These are phyloP conservation scores for Lasiosphaeria hispida DNA, from an alignment of 495 filamentous ascomycete species.

Conservation along the genomic window DNA sequence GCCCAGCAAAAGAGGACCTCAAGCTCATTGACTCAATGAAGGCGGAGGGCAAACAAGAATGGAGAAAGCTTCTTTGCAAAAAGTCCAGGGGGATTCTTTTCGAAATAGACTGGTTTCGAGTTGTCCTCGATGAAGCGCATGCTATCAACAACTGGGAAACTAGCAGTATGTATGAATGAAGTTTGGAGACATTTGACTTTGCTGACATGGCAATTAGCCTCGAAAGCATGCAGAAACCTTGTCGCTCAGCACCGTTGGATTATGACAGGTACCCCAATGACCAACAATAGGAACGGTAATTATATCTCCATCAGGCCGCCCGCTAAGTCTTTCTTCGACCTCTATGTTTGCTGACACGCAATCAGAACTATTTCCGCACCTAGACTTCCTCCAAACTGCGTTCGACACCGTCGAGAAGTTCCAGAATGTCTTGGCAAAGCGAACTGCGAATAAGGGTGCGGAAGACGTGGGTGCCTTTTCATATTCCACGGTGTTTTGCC, in stretches of 20 bases:
- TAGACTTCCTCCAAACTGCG: too few relatives aligned
- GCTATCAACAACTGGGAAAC: conserved; percentile 57
- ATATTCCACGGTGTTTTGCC: too few relatives aligned
- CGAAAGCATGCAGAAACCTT: conserved; percentile 53
- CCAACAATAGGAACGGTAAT: too few relatives aligned
- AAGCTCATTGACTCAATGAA: conserved; percentile 38
- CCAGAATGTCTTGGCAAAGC: too few relatives aligned
- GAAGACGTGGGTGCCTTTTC: too few relatives aligned
- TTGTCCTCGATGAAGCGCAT: conserved; percentile 63
- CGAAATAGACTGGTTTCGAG: conserved; percentile 47
- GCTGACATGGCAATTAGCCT: conserved; percentile 33
- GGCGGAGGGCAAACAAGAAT: conserved; percentile 28
- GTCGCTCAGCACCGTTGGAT: conserved; percentile 57
- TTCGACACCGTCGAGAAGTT: too few relatives aligned
- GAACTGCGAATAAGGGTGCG: too few relatives aligned
- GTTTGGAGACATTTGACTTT: background rate
- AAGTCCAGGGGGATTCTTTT: conserved; percentile 38
- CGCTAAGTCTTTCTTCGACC: too few relatives aligned
- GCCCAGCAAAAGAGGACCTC: conserved; percentile 11
- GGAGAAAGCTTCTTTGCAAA: background rate
- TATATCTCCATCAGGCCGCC: too few relatives aligned
- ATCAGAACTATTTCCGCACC: too few relatives aligned
- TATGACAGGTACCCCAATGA: conserved; percentile 59
- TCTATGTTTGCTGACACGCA: too few relatives aligned
- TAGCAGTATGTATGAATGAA: conserved; percentile 14